Conservation (phyloP, 2,329 filamentous ascomycete species). For the Sclerotinia nivalis region DNA sequence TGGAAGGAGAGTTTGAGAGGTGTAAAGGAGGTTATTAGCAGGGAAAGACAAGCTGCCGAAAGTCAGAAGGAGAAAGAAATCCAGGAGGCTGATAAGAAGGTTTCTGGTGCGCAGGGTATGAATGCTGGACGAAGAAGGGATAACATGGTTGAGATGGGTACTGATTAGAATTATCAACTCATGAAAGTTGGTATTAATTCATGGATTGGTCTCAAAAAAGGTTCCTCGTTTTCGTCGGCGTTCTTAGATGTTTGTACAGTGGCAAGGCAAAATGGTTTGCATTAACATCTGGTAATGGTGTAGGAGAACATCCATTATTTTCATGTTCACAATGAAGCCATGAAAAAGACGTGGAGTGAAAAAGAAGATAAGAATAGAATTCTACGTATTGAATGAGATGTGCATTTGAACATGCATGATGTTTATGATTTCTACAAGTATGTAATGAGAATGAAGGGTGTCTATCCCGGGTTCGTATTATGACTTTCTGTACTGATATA, state of each 20-base stretch:
- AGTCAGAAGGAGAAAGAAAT: slow-evolving; percentile 75
- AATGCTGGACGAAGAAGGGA: slow-evolving; percentile 48
- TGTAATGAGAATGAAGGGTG: slow-evolving; percentile 25
- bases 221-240: slow-evolving; percentile 31
- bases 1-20: slow-evolving; percentile 82
- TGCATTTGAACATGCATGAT: slow-evolving; percentile 21
- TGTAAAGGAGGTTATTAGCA: slow-evolving; percentile 75
- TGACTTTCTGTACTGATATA: not conserved
- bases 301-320: slow-evolving; percentile 30
- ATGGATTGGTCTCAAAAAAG: slow-evolving; percentile 27
- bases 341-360: slow-evolving; percentile 1
- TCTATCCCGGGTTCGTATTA: slow-evolving; percentile 6
- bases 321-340: slow-evolving; percentile 16
- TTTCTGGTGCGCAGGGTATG: slow-evolving; percentile 41
- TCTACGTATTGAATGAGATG: slow-evolving; percentile 18
- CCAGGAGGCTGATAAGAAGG: slow-evolving; percentile 69
- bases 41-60: slow-evolving; percentile 78
- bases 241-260: slow-evolving; percentile 37
- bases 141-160: slow-evolving; percentile 42
- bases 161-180: slow-evolving; percentile 35
- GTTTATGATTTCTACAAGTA: slow-evolving; percentile 14
- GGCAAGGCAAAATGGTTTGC: slow-evolving; percentile 27
- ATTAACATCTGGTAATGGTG: slow-evolving; percentile 41
- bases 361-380: slow-evolving; percentile 22
- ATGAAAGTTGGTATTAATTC: slow-evolving; percentile 20